phyloP scores from a whole-genome alignment of 108 stramenopile genomes.

The Cyclotella kingstonii region DNA sequence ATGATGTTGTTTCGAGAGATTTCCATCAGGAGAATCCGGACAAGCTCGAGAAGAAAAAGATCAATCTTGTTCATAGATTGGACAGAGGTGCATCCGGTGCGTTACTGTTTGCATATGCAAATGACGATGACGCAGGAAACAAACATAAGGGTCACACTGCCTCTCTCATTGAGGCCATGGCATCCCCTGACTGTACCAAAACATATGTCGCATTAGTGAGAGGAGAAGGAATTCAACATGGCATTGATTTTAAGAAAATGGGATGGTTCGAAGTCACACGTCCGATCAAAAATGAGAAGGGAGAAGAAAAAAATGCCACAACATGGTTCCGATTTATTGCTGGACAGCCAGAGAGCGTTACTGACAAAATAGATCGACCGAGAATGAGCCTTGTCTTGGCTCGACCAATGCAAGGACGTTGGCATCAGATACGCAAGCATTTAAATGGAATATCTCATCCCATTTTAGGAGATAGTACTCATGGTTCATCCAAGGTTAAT shows the following conservation, averaged over 20 bases:
- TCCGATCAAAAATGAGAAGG: constrained; percentile 72
- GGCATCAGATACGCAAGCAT: constrained; percentile 89
- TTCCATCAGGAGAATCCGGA: neutral
- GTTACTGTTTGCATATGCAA: constrained; percentile 59
- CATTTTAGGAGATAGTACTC: constrained; percentile 79
- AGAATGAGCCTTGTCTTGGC: constrained; percentile 73
- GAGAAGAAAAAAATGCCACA: constrained; percentile 64
- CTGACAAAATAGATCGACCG: constrained; percentile 44
- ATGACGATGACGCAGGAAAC: constrained; percentile 30
- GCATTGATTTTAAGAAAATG: constrained; percentile 58
- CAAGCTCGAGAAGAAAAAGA: constrained; percentile 47
- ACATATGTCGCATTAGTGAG: constrained; percentile 84
- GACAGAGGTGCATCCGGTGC: constrained; percentile 79
- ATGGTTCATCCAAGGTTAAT: constrained; percentile 67
- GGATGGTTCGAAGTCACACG: constrained; percentile 75
- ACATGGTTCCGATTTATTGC: constrained; percentile 72
- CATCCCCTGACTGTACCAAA: constrained; percentile 51
- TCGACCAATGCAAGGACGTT: constrained; percentile 73
- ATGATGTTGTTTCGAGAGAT: constrained; percentile 37
- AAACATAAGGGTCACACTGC: constrained; percentile 35
- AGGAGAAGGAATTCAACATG: constrained; percentile 73
- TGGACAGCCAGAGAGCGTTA: constrained; percentile 49
- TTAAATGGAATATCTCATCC: constrained; percentile 82
- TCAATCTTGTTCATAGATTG: constrained; percentile 82
- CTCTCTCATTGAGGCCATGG: constrained; percentile 53